A percentile compares a stretch with the other conserved stretches of the same genome.
Conservation (phyloP, 1,284 basidiomycete genomes). For the Rhodotorula mucilaginosa region DNA sequence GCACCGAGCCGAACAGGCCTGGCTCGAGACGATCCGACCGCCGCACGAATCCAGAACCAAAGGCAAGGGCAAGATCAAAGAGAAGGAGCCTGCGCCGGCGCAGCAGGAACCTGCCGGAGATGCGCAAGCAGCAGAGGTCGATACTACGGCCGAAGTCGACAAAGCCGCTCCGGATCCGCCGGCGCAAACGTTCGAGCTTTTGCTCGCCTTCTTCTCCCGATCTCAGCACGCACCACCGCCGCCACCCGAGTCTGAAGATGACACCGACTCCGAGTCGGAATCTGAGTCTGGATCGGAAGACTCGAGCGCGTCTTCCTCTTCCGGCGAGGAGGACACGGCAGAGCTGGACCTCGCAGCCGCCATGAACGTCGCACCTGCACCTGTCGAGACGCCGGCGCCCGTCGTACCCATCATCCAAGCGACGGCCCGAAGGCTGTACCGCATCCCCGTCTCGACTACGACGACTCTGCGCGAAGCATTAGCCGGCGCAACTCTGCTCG, state of each 20-base stretch:
- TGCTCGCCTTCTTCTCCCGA: constrained; percentile 27
- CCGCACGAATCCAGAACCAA: not conserved
- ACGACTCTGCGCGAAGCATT: constrained; percentile 22
- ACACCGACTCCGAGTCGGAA: not conserved
- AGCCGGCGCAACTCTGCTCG: constrained; percentile 27
- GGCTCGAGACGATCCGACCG: constrained; percentile 21
- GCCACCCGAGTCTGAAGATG: not conserved
- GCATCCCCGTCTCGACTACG: not conserved
- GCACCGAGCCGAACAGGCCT: constrained; percentile 8
- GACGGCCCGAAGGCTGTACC: constrained; percentile 2
- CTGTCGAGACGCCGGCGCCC: not conserved
- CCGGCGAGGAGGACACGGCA: not conserved
- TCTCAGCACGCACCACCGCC: not conserved
- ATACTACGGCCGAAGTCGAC: not conserved
- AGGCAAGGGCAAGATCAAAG: not conserved
- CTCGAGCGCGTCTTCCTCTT: no score
- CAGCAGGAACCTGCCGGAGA: not conserved
- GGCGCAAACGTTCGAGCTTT: constrained; percentile 26
- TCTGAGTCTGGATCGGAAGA: not conserved
- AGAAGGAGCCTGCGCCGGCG: no score
- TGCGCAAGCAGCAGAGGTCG: not conserved
- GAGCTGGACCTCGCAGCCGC: not conserved
- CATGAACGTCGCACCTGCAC: not conserved
- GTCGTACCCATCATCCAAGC: not conserved
- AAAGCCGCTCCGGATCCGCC: not conserved